Evolutionary conservation across 805 yeast species (phyloP).

Genomic region (Zygotorulaspora danielsina): DNA sequence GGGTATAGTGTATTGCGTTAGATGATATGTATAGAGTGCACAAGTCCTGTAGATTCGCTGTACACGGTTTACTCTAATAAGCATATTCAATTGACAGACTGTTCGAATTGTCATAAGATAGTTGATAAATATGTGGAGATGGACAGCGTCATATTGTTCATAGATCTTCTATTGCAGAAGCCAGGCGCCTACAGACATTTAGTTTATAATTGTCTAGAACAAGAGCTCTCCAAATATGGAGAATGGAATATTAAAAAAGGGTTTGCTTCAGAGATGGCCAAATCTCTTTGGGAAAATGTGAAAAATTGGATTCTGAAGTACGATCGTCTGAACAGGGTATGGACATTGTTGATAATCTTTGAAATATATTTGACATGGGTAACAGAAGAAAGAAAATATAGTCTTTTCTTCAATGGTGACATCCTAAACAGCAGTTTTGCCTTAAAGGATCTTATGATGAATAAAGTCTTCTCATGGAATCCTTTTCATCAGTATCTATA

Average conservation of each 20-base stretch:
- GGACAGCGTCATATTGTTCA: constrained; percentile 76
- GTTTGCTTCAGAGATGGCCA: not conserved
- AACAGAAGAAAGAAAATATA: constrained; percentile 61
- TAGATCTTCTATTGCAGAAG: constrained; percentile 77
- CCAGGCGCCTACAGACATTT: constrained; percentile 87
- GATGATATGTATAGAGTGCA: constrained; percentile 91
- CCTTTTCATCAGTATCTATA: constrained; percentile 50
- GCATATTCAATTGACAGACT: constrained; percentile 75
- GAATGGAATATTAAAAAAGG: constrained; percentile 11
- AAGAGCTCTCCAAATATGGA: constrained; percentile 17
- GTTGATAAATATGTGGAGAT: constrained; percentile 91
- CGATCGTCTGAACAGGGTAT: constrained; percentile 42
- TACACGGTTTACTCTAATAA: constrained; percentile 70
- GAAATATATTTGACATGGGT: constrained; percentile 95
- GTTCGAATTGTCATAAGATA: constrained; percentile 63
- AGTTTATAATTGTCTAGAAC: constrained; percentile 60
- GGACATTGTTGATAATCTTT: constrained; percentile 64
- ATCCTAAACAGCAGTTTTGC: not conserved
- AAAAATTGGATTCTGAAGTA: constrained; percentile 22
- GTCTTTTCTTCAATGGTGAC: constrained; percentile 3
- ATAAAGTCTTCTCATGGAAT: constrained; percentile 32
- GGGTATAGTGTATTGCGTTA: too few relatives aligned
- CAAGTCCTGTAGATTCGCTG: constrained; percentile 57
- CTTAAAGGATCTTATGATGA: constrained; percentile 24
- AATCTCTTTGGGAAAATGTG: constrained; percentile 9